phyloP scores from a whole-genome alignment of 2,329 filamentous ascomycete genomes.

The Microdochium trichocladiopsis region DNA sequence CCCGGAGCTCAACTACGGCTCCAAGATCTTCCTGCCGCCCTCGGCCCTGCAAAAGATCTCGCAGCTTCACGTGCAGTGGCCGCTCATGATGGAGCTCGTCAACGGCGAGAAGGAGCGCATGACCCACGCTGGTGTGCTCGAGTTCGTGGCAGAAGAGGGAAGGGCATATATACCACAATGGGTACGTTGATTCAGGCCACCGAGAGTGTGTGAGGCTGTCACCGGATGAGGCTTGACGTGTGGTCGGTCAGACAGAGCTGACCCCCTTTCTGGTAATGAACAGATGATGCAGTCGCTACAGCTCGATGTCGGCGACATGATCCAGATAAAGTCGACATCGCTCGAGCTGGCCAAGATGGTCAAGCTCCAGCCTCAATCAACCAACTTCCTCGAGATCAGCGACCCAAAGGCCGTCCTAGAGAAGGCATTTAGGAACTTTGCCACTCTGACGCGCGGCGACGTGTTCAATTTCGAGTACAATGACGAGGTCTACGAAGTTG shows the following conservation, averaged over 20 bases:
- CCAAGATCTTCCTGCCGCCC: conserved; percentile 96
- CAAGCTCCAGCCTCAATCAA: conserved; percentile 92
- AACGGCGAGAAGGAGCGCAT: conserved; percentile 76
- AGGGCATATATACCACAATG: conserved; percentile 94
- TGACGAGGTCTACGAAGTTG: conserved; percentile 86
- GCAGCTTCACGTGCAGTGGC: conserved; percentile 91
- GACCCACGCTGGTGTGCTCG: conserved; percentile 90
- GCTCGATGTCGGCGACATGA: conserved; percentile 86
- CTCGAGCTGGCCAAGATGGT: conserved; percentile 86
- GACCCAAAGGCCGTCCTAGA: conserved; percentile 97
- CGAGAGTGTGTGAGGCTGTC: too few species aligned
- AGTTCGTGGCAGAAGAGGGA: conserved; percentile 96
- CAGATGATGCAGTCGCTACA: conserved; percentile 90
- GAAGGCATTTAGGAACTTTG: conserved; percentile 93
- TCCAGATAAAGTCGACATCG: conserved; percentile 93
- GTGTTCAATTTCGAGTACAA: conserved; percentile 97
- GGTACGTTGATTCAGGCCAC: conserved; percentile 60
- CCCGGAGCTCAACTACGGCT: conserved; percentile 87
- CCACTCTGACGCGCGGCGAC: conserved; percentile 86
- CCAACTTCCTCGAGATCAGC: conserved; percentile 90
- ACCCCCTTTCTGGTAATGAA: neutral
- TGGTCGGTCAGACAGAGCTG: too few species aligned
- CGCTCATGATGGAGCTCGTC: conserved; percentile 91
- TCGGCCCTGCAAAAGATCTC: conserved; percentile 96
- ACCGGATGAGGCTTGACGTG: too few species aligned